Evolutionary conservation across 148 eudicot genomes (phyloP).

Genomic region (Nepenthes mirabilis): DNA sequence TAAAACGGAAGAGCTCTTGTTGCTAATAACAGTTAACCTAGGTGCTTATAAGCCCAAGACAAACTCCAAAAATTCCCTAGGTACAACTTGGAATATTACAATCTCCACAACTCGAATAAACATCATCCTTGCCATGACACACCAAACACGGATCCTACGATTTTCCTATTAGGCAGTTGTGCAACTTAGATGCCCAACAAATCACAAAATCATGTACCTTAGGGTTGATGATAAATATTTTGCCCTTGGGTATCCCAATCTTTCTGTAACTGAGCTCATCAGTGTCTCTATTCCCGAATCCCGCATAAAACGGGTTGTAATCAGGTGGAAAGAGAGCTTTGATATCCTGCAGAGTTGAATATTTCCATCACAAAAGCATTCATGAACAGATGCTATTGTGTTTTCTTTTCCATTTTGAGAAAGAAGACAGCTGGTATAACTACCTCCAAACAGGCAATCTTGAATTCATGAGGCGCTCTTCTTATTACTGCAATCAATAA

Average conservation of each 20-base stretch:
- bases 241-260: constrained; percentile 93
- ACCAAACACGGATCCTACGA: no score
- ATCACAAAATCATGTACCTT: constrained; percentile 35
- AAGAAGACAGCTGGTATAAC: neutral
- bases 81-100: no score
- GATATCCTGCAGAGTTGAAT: constrained; percentile 51
- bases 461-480: constrained; percentile 99
- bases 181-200: neutral
- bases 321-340: constrained; percentile 91
- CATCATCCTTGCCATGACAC: no score
- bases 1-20: no score
- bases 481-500: constrained; percentile 65
- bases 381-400: neutral
- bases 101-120: no score
- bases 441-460: constrained; percentile 99
- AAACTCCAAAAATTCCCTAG: no score
- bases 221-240: constrained; percentile 93
- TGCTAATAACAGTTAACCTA: no score
- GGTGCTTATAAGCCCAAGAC: no score
- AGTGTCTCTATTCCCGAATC: constrained; percentile 95
- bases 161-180: no score
- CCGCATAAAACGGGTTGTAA: constrained; percentile 96
- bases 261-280: constrained; percentile 94
- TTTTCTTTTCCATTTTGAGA: neutral
- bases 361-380: neutral